Evolutionary conservation across 2,329 filamentous ascomycete genomes (phyloP).

Genomic region (Aspergillus sp.): DNA sequence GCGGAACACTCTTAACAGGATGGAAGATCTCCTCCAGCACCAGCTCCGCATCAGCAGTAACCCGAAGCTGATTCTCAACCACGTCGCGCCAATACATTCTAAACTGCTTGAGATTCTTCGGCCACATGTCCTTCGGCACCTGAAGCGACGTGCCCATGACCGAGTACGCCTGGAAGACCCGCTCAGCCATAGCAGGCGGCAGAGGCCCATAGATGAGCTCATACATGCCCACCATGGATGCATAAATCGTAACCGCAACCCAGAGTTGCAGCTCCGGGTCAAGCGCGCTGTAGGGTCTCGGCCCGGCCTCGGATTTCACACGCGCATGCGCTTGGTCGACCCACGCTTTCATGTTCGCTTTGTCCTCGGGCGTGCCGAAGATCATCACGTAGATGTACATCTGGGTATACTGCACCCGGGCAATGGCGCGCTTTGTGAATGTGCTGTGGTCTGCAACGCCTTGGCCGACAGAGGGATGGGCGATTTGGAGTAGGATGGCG

Average conservation of each 20-base stretch:
- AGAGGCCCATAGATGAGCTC: conserved; percentile 1
- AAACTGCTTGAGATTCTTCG: not conserved
- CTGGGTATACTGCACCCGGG: not conserved
- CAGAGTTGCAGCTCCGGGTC: conserved; percentile 9
- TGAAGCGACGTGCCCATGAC: not conserved
- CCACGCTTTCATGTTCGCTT: not conserved
- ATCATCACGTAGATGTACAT: conserved; percentile 11
- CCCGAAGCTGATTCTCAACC: not conserved
- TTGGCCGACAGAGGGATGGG: conserved; percentile 2
- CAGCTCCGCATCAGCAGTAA: not conserved
- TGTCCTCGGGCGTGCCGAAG: conserved; percentile 1
- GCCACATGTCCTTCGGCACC: not conserved
- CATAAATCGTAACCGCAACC: conserved; percentile 9
- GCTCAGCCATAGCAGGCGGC: not conserved
- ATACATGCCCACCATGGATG: not conserved
- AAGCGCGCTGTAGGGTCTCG: not conserved
- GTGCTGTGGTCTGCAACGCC: conserved; percentile 8
- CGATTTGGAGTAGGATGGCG: conserved; percentile 7
- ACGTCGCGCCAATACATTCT: not conserved
- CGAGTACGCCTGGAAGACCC: not conserved
- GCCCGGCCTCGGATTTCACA: not conserved
- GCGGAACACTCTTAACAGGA: not conserved
- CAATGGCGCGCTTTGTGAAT: conserved; percentile 2
- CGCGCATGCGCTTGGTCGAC: conserved; percentile 1
- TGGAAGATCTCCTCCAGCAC: not conserved